phyloP scores from a whole-genome alignment of 2,329 filamentous ascomycete genomes.

The Penicillium aurantiogriseum region DNA sequence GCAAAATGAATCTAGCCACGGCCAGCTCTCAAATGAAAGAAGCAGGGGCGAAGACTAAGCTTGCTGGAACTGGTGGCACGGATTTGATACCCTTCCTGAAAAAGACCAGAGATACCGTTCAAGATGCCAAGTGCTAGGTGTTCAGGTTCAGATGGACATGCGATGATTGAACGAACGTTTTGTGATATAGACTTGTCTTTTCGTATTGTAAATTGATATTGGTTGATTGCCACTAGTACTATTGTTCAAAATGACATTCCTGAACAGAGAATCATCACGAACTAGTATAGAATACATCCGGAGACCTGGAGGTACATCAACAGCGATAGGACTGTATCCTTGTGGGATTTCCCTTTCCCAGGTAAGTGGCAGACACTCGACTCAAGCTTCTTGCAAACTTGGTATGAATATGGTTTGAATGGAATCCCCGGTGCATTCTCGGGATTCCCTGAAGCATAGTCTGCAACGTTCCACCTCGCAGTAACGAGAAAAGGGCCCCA shows the following conservation, averaged over 20 bases:
- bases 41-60: conserved; percentile 33
- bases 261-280: not conserved
- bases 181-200: not conserved
- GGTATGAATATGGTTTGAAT: not conserved
- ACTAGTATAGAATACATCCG: not conserved
- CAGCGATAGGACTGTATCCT: not conserved
- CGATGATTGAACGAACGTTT: conserved; percentile 2
- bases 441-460: not conserved
- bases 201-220: not conserved
- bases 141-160: conserved; percentile 8
- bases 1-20: conserved; percentile 45
- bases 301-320: not conserved
- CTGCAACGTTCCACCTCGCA: not conserved
- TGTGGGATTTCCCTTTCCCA: not conserved
- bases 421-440: not conserved
- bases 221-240: not conserved
- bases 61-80: conserved; percentile 54
- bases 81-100: conserved; percentile 54
- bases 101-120: conserved; percentile 53
- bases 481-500: not conserved
- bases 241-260: not conserved
- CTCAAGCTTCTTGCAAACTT: not conserved
- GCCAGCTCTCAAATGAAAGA: conserved; percentile 42
- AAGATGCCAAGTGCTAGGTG: conserved; percentile 37
- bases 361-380: not conserved